Evolutionary conservation across 768 basidiomycete genomes (phyloP).

Genomic region (Austroboletus eburneus): DNA sequence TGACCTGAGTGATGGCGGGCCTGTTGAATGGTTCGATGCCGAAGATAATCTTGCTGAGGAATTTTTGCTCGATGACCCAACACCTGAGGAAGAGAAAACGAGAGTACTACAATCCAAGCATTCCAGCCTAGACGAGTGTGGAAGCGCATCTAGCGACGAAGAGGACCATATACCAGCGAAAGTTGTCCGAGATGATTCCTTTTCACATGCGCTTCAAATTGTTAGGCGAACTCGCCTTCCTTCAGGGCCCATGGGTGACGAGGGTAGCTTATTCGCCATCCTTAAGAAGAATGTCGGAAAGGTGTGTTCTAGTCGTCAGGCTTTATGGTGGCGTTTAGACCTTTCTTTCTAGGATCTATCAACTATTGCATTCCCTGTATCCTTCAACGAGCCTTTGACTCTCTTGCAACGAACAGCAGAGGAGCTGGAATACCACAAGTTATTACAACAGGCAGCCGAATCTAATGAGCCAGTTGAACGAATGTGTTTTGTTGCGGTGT

Average conservation of each 20-base stretch:
- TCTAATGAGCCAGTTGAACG: constrained; percentile 58
- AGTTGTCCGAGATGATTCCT: constrained; percentile 4
- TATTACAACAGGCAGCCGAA: constrained; percentile 63
- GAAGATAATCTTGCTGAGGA: constrained; percentile 48
- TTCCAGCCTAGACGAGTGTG: constrained; percentile 37
- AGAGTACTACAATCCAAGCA: constrained; percentile 38
- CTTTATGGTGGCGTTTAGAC: not conserved
- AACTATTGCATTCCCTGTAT: constrained; percentile 79
- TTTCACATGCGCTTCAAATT: constrained; percentile 27
- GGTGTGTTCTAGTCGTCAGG: constrained; percentile 35
- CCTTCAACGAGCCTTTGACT: constrained; percentile 86
- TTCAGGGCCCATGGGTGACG: constrained; percentile 58
- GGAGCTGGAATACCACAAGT: constrained; percentile 72
- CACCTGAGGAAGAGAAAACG: constrained; percentile 37
- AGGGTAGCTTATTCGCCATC: constrained; percentile 78
- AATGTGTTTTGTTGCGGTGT: constrained; percentile 75
- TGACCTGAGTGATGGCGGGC: constrained; percentile 43
- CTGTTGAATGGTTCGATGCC: constrained; percentile 77
- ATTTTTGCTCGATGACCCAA: constrained; percentile 53
- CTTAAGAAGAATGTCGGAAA: constrained; percentile 89
- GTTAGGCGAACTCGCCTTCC: constrained; percentile 56
- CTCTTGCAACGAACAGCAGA: constrained; percentile 80
- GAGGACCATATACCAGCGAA: constrained; percentile 26
- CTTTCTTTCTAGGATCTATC: constrained; percentile 60
- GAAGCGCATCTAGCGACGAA: constrained; percentile 46